A percentile compares a stretch with the other conserved stretches of the same genome.
phyloP scores from a whole-genome alignment of 1,139 yeast species.

The Chernovozyma sophiae-reginae region DNA sequence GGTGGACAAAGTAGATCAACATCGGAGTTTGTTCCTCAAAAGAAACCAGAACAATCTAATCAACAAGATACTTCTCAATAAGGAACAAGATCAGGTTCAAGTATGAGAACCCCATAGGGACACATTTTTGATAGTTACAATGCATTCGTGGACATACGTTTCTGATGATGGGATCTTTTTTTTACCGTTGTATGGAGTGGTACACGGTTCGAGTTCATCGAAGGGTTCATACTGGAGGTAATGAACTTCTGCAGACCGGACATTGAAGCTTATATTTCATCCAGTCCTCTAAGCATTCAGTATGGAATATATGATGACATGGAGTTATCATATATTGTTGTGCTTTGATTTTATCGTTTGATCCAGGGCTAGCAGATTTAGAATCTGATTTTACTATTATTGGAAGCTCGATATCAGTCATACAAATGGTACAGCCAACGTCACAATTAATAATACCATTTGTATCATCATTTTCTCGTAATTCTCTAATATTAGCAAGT shows the following conservation, averaged over 20 bases:
- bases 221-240: conserved; percentile 84
- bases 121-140: no score
- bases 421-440: conserved; percentile 83
- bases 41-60: no score
- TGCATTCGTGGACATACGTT: no score
- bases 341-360: conserved; percentile 20
- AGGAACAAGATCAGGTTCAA: no score
- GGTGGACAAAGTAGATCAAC: no score
- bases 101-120: no score
- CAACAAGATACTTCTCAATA: no score
- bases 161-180: no score
- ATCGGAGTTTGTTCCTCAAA: no score
- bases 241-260: conserved; percentile 83
- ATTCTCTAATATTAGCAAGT: conserved; percentile 21
- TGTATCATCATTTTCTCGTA: conserved; percentile 21
- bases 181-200: no score
- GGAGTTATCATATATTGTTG: conserved; percentile 84
- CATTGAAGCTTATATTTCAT: conserved; percentile 90
- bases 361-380: conserved; percentile 11
- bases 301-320: conserved; percentile 85
- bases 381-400: conserved; percentile 25
- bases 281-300: conserved; percentile 86
- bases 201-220: no score
- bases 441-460: conserved; percentile 26
- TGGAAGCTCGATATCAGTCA: conserved; percentile 68